Conservation (phyloP, 768 basidiomycete species). For the Tricholoma saponaceum region DNA sequence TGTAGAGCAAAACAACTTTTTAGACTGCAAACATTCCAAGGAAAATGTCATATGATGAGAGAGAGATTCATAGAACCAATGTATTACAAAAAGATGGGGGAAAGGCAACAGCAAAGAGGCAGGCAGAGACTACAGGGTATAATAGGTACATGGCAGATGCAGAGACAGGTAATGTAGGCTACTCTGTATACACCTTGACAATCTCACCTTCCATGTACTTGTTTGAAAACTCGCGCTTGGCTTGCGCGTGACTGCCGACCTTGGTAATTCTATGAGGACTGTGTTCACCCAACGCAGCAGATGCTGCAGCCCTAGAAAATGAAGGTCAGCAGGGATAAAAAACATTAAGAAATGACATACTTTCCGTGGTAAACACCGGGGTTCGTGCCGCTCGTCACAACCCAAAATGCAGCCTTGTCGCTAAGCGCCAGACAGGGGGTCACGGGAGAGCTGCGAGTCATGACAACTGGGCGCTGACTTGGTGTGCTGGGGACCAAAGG, state of each 20-base stretch:
- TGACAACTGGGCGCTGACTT: neutral
- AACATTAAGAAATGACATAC: neutral
- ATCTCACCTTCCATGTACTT: neutral
- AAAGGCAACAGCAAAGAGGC: neutral
- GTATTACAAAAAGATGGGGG: neutral
- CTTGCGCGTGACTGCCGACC: neutral
- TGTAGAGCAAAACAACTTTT: neutral
- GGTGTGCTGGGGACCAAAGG: neutral
- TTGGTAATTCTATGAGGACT: neutral
- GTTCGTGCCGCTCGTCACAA: neutral
- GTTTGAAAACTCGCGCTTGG: neutral
- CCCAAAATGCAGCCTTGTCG: neutral
- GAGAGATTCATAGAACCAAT: too few species aligned
- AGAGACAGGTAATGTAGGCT: too few species aligned
- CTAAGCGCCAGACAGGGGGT: neutral
- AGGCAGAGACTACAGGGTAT: too few species aligned
- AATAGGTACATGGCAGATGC: too few species aligned
- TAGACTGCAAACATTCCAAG: too few species aligned
- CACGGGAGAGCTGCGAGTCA: neutral
- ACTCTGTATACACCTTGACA: neutral
- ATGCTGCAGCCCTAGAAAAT: neutral
- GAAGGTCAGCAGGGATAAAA: neutral
- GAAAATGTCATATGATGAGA: too few species aligned
- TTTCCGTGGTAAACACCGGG: neutral
- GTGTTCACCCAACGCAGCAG: neutral